Evolutionary conservation across 148 eudicot genomes (phyloP), one percentile per base, ranked within the genome.

Genomic region (Rhododendron ferrugineum): DNA sequence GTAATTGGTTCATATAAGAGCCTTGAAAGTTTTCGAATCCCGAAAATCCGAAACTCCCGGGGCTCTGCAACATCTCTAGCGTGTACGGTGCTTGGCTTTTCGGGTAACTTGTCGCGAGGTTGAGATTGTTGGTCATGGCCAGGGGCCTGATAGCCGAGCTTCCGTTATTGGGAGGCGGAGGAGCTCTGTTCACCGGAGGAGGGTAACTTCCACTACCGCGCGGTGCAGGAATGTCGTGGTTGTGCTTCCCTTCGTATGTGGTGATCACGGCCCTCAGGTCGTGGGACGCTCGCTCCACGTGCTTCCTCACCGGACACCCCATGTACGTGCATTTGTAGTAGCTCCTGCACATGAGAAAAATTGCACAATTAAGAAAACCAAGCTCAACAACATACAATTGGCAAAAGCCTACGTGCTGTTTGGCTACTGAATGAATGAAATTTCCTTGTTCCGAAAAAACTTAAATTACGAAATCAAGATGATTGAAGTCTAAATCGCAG

Each of bases 291-390:
- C 98, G 86, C 85, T 95, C 98, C 4, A 95, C 93, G 85, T 95
- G 98, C 87, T 95, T 95, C 85, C 96, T 92, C 37, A 95, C 98
- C 0, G 93, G 93, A 85, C 98, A 95, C 13, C 93, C 93, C 0
- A 84, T 5, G 84, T 84, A 93, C 1, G 98, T 95, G 83, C 98
- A 95, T 86, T 95, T 95, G 91, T 95, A 95, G 84, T 95, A 95
- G 89, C 98, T 95, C 92, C 98, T 93, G 90, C 34, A 87, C 13
- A 86, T n/a, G 23, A 2, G 18, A 76, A 46, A 20, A 20, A 6
- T 84, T 37, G 47, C 42, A 28, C 56, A 70, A 11, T 50, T 68
- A 26, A 30, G n/a, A 34, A 49, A 44, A 15, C 60, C 73, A 3
- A 13, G 14, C 16, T 82, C 76, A 50, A 83, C 26, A 68, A 30